phyloP scores from a whole-genome alignment of 1,139 yeast species.

The Meyerozyma guilliermondii region DNA sequence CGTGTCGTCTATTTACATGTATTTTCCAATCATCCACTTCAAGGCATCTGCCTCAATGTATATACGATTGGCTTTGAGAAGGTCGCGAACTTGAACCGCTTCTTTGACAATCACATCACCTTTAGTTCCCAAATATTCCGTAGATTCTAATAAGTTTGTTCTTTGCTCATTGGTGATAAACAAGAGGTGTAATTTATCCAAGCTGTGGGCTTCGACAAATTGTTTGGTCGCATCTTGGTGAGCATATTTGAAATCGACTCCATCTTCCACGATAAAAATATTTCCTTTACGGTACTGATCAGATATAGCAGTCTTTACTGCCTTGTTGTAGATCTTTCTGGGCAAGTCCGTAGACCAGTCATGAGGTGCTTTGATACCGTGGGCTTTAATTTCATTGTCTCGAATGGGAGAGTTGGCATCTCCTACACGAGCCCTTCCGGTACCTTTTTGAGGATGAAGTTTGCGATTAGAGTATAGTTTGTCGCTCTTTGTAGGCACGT shows the following conservation, averaged over 20 bases:
- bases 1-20: constrained; percentile 11
- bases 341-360: constrained; percentile 87
- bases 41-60: constrained; percentile 73
- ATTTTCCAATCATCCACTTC: constrained; percentile 42
- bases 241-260: constrained; percentile 41
- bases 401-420: constrained; percentile 93
- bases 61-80: constrained; percentile 74
- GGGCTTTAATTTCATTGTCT: constrained; percentile 85
- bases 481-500: constrained; percentile 81
- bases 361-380: constrained; percentile 86
- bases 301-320: constrained; percentile 77
- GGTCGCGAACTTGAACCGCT: constrained; percentile 77
- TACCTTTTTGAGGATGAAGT: constrained; percentile 84
- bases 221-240: constrained; percentile 49
- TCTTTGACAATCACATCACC: constrained; percentile 71
- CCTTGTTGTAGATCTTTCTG: constrained; percentile 63
- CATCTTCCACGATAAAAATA: constrained; percentile 59
- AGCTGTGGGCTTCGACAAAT: constrained; percentile 55
- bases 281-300: constrained; percentile 73
- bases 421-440: constrained; percentile 94
- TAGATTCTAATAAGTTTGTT: constrained; percentile 49
- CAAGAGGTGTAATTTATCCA: constrained; percentile 53
- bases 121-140: constrained; percentile 41
- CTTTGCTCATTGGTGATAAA: constrained; percentile 58
- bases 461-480: constrained; percentile 83